Percentiles rank a stretch among this genome's conserved stretches.
Evolutionary conservation across 192 early-diverging fungal species (phyloP).

Genomic region (Coemansia sp.): DNA sequence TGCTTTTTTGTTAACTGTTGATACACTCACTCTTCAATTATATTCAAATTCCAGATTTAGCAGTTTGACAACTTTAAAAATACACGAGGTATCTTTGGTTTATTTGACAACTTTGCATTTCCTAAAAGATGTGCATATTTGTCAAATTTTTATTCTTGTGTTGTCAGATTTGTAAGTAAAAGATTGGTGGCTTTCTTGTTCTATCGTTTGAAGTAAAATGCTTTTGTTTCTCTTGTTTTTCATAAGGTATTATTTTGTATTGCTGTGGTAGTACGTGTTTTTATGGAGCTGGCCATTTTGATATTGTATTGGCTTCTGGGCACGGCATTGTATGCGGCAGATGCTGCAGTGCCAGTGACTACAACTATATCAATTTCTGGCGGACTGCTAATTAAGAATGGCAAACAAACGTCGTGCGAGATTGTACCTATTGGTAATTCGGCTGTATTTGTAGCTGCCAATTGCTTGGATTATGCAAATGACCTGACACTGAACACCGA

Average conservation of each 20-base stretch:
- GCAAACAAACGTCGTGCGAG: conserved; percentile 41
- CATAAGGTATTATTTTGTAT: no score
- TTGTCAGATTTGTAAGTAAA: no score
- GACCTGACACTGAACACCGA: not conserved
- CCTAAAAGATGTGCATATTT: no score
- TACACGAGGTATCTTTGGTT: no score
- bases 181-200: no score
- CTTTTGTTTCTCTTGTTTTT: no score
- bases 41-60: not conserved
- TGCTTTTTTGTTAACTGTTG: not conserved
- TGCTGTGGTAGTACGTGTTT: no score
- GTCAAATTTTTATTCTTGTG: no score
- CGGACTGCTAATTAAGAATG: conserved; percentile 35
- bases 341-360: not conserved
- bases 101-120: no score
- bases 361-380: conserved; percentile 2
- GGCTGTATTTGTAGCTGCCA: conserved; percentile 34
- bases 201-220: no score
- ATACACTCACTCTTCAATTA: not conserved
- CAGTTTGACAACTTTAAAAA: no score
- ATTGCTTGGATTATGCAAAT: conserved; percentile 36
- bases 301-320: not conserved
- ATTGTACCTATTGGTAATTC: conserved; percentile 29
- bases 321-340: not conserved
- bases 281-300: not conserved